Conservation (phyloP, 371 early-diverging fungal species). For the Blakeslea trispora region DNA sequence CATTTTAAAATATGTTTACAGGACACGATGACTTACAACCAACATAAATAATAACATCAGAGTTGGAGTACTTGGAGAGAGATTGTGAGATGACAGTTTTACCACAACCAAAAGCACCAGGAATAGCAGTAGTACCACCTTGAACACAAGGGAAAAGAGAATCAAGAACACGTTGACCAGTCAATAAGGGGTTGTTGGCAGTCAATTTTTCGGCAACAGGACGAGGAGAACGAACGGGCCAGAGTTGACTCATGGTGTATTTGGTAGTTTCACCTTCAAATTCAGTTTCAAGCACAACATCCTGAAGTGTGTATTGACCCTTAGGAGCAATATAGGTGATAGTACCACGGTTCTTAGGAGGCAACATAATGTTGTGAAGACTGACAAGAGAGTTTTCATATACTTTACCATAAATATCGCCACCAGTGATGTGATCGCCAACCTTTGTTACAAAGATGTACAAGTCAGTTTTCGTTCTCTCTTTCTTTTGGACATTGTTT, state of each 20-base stretch:
- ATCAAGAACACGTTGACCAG: conserved; percentile 99
- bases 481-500: neutral
- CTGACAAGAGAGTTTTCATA: conserved; percentile 96
- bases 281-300: conserved; percentile 94
- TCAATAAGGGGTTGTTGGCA: conserved; percentile 97
- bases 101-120: conserved; percentile 99
- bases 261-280: conserved; percentile 88
- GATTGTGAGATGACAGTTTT: conserved; percentile 99
- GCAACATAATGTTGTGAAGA: conserved; percentile 94
- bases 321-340: conserved; percentile 95
- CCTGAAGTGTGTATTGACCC: conserved; percentile 95
- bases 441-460: too few species aligned
- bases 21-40: conserved; percentile 82
- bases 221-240: conserved; percentile 99
- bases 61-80: conserved; percentile 99
- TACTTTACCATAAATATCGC: conserved; percentile 97
- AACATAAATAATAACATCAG: conserved; percentile 99
- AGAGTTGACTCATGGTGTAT: conserved; percentile 96
- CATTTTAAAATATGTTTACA: too few species aligned
- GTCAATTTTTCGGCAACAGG: conserved; percentile 97
- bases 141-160: conserved; percentile 99
- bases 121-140: conserved; percentile 99
- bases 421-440: conserved; percentile 97
- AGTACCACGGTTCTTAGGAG: conserved; percentile 95
- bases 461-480: neutral